A percentile compares a stretch with the other conserved stretches of the same genome.
These are phyloP conservation scores for Brassica incana DNA, from an alignment of 345 rosid genomes.

Conservation along the genomic window DNA sequence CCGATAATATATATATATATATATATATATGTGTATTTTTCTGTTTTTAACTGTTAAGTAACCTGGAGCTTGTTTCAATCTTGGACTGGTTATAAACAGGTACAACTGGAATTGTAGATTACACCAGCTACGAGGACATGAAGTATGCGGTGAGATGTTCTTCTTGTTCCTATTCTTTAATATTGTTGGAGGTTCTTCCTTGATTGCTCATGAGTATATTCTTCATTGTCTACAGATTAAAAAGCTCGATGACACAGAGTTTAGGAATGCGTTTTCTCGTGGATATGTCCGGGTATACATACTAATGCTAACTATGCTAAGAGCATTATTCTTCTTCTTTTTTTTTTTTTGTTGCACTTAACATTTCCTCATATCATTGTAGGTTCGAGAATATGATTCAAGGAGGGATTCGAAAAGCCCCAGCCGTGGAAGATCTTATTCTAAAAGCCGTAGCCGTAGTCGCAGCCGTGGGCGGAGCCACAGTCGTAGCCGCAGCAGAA, in stretches of 20 bases:
- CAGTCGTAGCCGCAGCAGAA: slow-evolving; percentile 42
- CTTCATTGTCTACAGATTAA: slow-evolving; percentile 52
- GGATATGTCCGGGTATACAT: slow-evolving; percentile 72
- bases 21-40: too few species aligned
- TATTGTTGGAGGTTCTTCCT: not conserved
- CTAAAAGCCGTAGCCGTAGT: slow-evolving; percentile 67
- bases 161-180: not conserved
- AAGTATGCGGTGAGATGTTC: slow-evolving; percentile 81
- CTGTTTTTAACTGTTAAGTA: too few species aligned
- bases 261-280: slow-evolving; percentile 89
- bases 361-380: slow-evolving; percentile 17
- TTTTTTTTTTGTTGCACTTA: not conserved
- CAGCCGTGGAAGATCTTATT: slow-evolving; percentile 67
- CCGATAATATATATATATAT: too few species aligned
- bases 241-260: slow-evolving; percentile 94
- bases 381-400: slow-evolving; percentile 91
- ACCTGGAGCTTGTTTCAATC: not conserved
- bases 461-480: slow-evolving; percentile 46
- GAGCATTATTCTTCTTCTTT: not conserved
- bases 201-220: slow-evolving; percentile 8
- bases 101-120: slow-evolving; percentile 91
- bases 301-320: slow-evolving; percentile 14
- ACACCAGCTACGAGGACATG: slow-evolving; percentile 94
- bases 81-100: slow-evolving; percentile 47
- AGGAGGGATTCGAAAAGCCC: slow-evolving; percentile 80